Evolutionary conservation across 2,329 filamentous ascomycete genomes (phyloP).

Genomic region (Sordariomycetes sp.): DNA sequence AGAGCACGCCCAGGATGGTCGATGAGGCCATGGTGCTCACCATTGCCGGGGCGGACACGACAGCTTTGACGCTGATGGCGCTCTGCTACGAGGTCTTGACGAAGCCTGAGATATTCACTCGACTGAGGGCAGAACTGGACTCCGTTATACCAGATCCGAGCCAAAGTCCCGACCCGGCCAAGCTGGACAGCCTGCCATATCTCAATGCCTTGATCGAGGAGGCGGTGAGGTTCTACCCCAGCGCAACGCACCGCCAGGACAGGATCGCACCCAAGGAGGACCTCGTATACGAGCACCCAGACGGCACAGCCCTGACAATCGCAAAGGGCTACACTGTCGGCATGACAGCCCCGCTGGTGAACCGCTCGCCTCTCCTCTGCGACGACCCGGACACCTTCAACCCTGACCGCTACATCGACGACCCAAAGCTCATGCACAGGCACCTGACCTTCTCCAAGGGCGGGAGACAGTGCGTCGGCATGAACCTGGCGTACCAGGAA

Average conservation of each 20-base stretch:
- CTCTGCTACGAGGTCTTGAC: slow-evolving; percentile 25
- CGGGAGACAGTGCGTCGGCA: slow-evolving; percentile 9
- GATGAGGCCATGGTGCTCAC: slow-evolving; percentile 22
- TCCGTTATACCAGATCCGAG: slow-evolving; percentile 5
- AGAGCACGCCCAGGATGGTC: slow-evolving; percentile 17
- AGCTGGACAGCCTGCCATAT: slow-evolving; percentile 22
- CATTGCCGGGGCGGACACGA: slow-evolving; percentile 27
- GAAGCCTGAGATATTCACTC: slow-evolving; percentile 15
- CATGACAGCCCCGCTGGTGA: slow-evolving; percentile 23
- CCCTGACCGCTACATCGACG: slow-evolving; percentile 10
- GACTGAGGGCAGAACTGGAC: slow-evolving; percentile 22
- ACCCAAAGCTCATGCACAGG: slow-evolving; percentile 6
- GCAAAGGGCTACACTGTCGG: slow-evolving; percentile 21
- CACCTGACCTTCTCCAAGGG: slow-evolving; percentile 10
- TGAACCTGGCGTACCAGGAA: slow-evolving; percentile 11
- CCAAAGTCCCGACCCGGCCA: slow-evolving; percentile 8
- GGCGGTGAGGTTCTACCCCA: slow-evolving; percentile 28
- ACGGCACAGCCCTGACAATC: slow-evolving; percentile 16
- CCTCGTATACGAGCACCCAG: slow-evolving; percentile 13
- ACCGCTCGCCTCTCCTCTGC: slow-evolving; percentile 8
- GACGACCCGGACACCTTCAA: slow-evolving; percentile 16
- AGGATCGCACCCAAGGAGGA: slow-evolving; percentile 18
- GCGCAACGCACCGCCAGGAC: slow-evolving; percentile 17
- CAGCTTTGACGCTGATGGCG: slow-evolving; percentile 19
- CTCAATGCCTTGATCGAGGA: slow-evolving; percentile 28